Evolutionary conservation across 192 early-diverging fungal genomes (phyloP).

Genomic region (Coemansia pectinata): DNA sequence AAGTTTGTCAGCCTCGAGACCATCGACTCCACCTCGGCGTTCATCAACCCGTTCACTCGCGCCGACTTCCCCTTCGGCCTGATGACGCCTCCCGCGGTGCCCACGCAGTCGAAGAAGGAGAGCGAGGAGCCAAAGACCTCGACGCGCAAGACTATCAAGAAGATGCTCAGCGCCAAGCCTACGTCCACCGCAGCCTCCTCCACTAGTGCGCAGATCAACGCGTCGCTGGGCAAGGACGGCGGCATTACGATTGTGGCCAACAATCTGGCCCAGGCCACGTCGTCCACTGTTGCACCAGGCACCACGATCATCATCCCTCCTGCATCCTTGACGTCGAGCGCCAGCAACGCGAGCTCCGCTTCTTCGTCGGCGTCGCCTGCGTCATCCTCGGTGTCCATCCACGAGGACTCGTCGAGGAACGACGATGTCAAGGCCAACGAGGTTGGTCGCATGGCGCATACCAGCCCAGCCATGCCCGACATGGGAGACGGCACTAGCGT

Average conservation of each 20-base stretch:
- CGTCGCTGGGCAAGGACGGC: constrained; percentile 49
- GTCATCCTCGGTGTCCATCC: constrained; percentile 14
- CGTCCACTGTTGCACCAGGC: constrained; percentile 6
- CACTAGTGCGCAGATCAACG: constrained; percentile 21
- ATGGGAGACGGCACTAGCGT: constrained; percentile 9
- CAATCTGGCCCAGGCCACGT: not conserved
- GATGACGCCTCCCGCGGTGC: constrained; percentile 25
- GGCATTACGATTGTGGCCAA: constrained; percentile 41
- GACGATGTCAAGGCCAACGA: constrained; percentile 39
- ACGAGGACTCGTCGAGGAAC: constrained; percentile 32
- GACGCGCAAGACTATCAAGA: constrained; percentile 42
- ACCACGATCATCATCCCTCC: constrained; percentile 43
- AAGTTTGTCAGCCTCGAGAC: constrained; percentile 43
- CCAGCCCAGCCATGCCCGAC: constrained; percentile 24
- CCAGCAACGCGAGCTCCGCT: not conserved
- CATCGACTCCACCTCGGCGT: constrained; percentile 39
- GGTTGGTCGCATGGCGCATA: constrained; percentile 27
- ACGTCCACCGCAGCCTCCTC: constrained; percentile 5
- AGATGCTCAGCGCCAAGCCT: constrained; percentile 20
- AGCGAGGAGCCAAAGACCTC: constrained; percentile 20
- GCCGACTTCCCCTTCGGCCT: constrained; percentile 51
- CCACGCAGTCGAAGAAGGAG: constrained; percentile 12
- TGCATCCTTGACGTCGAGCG: constrained; percentile 12
- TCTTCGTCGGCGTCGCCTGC: constrained; percentile 10
- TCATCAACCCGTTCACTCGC: constrained; percentile 48